Evolutionary conservation across 805 yeast species (phyloP).

Genomic region (Pichia thaimueangensis): DNA sequence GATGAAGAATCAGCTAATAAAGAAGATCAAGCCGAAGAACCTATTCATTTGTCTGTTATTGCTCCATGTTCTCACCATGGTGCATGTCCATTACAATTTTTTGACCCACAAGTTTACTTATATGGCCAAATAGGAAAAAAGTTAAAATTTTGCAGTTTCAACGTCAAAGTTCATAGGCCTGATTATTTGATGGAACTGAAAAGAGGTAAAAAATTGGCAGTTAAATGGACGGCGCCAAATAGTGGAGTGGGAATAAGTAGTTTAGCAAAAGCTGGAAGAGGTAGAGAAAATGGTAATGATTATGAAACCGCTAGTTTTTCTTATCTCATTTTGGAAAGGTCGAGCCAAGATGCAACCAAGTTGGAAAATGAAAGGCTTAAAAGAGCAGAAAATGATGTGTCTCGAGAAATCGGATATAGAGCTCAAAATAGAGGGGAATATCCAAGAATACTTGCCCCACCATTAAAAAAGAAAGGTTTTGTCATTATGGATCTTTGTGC

Average conservation of each 20-base stretch:
- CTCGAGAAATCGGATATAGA: conserved; percentile 25
- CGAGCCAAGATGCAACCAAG: conserved; percentile 32
- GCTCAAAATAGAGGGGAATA: conserved; percentile 36
- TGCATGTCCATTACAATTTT: conserved; percentile 77
- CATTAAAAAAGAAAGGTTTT: conserved; percentile 75
- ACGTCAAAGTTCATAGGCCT: conserved; percentile 70
- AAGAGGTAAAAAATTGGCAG: conserved; percentile 68
- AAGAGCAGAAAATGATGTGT: conserved; percentile 6
- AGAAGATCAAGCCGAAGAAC: conserved; percentile 9
- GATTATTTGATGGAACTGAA: conserved; percentile 75
- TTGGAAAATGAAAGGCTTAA: conserved; percentile 16
- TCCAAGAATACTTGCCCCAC: conserved; percentile 71
- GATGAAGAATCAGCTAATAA: conserved; percentile 9
- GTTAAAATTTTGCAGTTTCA: conserved; percentile 70
- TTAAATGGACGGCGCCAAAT: conserved; percentile 58
- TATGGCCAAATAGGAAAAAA: conserved; percentile 48
- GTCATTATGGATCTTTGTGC: conserved; percentile 76
- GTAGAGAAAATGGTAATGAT: conserved; percentile 67
- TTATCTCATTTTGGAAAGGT: conserved; percentile 65
- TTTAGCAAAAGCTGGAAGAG: conserved; percentile 56
- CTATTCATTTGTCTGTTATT: conserved; percentile 53
- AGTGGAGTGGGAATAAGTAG: conserved; percentile 50
- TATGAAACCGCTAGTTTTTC: conserved; percentile 68
- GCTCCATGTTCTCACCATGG: conserved; percentile 93
- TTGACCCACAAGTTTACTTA: conserved; percentile 61